Conservation (phyloP, 2,329 filamentous ascomycete species). For the Apiospora phragmitis region DNA sequence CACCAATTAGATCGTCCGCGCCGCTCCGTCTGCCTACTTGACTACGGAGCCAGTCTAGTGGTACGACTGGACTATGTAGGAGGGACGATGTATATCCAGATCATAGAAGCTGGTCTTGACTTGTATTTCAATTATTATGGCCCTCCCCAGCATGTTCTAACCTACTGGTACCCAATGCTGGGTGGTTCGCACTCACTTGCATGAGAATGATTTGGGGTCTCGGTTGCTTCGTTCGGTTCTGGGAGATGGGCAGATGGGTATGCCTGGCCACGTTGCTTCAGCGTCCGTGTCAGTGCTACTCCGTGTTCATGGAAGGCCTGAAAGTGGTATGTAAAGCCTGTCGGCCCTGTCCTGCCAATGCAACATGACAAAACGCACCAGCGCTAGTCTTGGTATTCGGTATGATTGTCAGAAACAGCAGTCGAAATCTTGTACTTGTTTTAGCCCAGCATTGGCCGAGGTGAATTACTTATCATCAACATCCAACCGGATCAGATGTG, state of each 20-base stretch:
- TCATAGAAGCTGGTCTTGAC: not conserved
- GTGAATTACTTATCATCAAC: not conserved
- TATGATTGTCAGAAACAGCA: not conserved
- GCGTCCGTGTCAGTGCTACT: conserved; percentile 2
- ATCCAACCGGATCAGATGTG: not conserved
- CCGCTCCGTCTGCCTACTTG: not conserved
- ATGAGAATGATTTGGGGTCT: not conserved
- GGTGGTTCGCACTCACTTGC: not conserved
- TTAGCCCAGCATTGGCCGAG: not conserved
- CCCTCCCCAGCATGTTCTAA: not conserved
- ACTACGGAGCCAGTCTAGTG: not conserved
- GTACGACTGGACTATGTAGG: not conserved
- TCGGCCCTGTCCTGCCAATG: not conserved
- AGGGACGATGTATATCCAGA: not conserved
- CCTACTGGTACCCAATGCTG: not conserved
- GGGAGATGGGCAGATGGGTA: not conserved
- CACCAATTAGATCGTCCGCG: not conserved
- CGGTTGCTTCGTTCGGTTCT: not conserved
- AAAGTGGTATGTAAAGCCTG: not conserved
- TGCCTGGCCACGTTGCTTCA: not conserved
- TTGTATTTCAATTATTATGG: not conserved
- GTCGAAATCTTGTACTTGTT: not conserved
- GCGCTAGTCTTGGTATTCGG: not conserved
- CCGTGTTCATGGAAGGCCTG: conserved; percentile 6
- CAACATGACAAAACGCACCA: not conserved